Evolutionary conservation across 2,329 filamentous ascomycete genomes (phyloP), one percentile per base, ranked within the genome.

Genomic region (Cucurbitaria berberidis): DNA sequence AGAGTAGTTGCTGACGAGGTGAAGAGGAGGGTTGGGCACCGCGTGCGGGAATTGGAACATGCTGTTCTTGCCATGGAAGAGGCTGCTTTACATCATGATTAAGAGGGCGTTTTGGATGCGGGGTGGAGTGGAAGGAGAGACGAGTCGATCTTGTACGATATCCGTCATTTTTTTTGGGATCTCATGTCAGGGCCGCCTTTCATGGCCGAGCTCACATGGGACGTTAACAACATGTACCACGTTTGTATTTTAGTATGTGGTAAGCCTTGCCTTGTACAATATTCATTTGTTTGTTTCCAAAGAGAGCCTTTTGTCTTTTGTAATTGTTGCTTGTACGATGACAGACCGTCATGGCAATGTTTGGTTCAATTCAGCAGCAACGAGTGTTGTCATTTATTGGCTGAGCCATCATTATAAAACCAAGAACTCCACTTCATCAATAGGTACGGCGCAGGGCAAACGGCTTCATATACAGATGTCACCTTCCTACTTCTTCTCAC

Each of bases 21-120:
- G 21, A 78, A 78, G 69, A 74, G 75, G 53, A 73, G 81, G 57
- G 76, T 82, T 26, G 82, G 82, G 9, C 74, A 78, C 54, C 70
- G 81, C 59, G 78, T 85, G 40, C 67, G 81, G 56, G 82, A 85
- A 69, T 70, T 85, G 59, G 81, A 84, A 64, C 76, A 77, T 56
- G 82, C 79, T 1, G 76, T 84, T 1, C 64, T 73, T 49, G 78
- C 73, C 2, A 75, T 85, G 76, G 81, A 83, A 67, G 78, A 84
- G 70, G 69, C 74, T 60, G 82, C 79, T 35, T 65, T 70, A 59
- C 77, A 80, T 62, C 76, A 82, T 57, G 80, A 84, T 62, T 80
- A 70, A 60, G 21, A 4, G 9, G 8, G 27, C 3, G 27, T 10
- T n/a, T n/a, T 11, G 27, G 3, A 13, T 7, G 27, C 8, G 27